phyloP scores from a whole-genome alignment of 2,329 filamentous ascomycete genomes.

The Cladosporium velox region DNA sequence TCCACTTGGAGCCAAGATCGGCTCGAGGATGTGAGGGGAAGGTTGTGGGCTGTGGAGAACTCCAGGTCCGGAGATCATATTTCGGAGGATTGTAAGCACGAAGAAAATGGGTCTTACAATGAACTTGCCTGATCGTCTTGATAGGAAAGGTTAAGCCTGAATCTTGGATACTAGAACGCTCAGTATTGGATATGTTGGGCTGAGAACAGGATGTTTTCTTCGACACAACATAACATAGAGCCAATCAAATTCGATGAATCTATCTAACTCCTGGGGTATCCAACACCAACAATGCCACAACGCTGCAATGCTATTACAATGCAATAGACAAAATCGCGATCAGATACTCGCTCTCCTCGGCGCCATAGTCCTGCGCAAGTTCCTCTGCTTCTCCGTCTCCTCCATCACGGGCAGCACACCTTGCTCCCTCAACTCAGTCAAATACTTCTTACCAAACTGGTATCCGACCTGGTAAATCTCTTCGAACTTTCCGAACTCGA shows the following conservation, averaged over 20 bases:
- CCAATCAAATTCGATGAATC: neutral
- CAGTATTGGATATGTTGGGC: neutral
- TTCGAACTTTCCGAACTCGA: conserved; percentile 97
- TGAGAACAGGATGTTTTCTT: neutral
- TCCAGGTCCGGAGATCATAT: neutral
- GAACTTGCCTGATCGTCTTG: neutral
- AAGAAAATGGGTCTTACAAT: neutral
- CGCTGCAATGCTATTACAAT: neutral
- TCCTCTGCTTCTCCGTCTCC: conserved; percentile 54
- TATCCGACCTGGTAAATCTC: conserved; percentile 94
- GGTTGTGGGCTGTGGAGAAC: conserved; percentile 1
- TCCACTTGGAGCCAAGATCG: conserved; percentile 10
- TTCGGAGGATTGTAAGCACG: conserved; percentile 8
- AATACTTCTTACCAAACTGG: conserved; percentile 76
- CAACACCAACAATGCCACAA: conserved; percentile 6
- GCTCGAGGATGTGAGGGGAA: conserved; percentile 5
- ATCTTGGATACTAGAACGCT: neutral
- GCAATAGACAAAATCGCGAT: conserved; percentile 7
- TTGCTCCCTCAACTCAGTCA: conserved; percentile 74
- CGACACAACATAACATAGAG: neutral
- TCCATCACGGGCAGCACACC: conserved; percentile 66
- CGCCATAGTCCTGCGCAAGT: conserved; percentile 55
- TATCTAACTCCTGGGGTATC: neutral
- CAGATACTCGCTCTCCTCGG: conserved; percentile 52
- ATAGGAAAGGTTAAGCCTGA: neutral